phyloP scores from a whole-genome alignment of 139 green algal genomes.

The Chlorella ohadii region DNA sequence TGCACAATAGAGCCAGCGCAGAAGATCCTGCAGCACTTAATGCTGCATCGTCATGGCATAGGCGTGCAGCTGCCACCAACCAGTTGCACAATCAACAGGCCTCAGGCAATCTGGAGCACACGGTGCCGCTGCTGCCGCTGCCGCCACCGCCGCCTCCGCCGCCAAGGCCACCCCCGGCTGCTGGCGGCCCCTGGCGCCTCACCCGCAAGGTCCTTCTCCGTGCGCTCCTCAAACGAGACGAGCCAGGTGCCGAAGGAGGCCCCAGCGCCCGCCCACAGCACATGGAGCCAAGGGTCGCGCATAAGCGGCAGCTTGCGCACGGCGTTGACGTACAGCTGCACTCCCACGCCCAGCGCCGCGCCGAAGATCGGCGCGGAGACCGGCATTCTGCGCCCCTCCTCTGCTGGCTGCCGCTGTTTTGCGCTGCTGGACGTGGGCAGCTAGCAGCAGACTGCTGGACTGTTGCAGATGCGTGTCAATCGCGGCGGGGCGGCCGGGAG shows the following conservation, averaged over 20 bases:
- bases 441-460: too few species aligned
- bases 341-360: conserved; percentile 1
- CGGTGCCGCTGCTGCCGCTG: not conserved
- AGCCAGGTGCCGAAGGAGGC: conserved; percentile 47
- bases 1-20: too few species aligned
- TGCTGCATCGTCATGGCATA: too few species aligned
- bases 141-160: not conserved
- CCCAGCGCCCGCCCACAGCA: conserved; percentile 54
- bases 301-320: conserved; percentile 71
- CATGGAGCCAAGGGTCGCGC: conserved; percentile 65
- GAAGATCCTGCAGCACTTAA: too few species aligned
- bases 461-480: too few species aligned
- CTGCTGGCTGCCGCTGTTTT: too few species aligned
- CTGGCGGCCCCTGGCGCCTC: not conserved
- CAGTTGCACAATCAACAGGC: too few species aligned
- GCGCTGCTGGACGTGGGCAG: too few species aligned
- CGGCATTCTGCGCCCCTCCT: not conserved
- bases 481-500: too few species aligned
- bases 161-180: too few species aligned
- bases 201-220: conserved; percentile 52
- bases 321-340: conserved; percentile 68
- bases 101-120: too few species aligned
- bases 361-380: not conserved
- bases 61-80: too few species aligned
- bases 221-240: conserved; percentile 56